A percentile compares a stretch with the other conserved stretches of the same genome.
phyloP scores from a whole-genome alignment of 1,139 yeast species.

The Protomyces inundatus region DNA sequence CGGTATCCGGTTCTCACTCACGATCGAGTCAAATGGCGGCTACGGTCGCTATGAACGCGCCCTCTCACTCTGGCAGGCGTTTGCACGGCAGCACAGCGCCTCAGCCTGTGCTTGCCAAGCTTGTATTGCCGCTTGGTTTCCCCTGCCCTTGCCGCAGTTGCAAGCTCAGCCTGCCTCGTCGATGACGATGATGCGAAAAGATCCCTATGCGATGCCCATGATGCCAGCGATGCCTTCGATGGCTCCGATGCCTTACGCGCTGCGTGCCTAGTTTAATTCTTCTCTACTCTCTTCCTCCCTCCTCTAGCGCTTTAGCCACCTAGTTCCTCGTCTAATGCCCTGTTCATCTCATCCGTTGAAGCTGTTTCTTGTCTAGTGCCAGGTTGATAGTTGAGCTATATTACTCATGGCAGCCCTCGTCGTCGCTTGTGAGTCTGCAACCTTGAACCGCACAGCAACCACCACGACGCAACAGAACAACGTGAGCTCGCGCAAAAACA shows the following conservation, averaged over 20 bases:
- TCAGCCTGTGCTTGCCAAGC: not conserved
- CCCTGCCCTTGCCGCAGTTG: not conserved
- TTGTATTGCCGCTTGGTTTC: not conserved
- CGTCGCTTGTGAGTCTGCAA: too few species aligned
- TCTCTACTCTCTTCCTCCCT: not conserved
- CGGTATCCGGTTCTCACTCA: conserved; percentile 34
- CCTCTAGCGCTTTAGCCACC: not conserved
- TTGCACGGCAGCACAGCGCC: not conserved
- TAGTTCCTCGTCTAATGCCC: conserved; percentile 5
- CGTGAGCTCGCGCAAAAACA: not conserved
- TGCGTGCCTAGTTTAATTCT: not conserved
- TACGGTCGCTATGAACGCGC: not conserved
- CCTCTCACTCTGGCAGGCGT: not conserved
- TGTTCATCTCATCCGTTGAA: not conserved
- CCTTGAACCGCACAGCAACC: not conserved
- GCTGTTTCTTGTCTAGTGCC: not conserved
- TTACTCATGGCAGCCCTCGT: too few species aligned
- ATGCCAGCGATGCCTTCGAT: not conserved
- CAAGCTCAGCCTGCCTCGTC: too few species aligned
- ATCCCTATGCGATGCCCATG: not conserved
- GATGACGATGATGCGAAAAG: too few species aligned
- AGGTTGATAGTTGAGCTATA: not conserved
- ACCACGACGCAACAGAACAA: not conserved
- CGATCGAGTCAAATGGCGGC: not conserved
- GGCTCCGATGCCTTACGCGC: not conserved